Evolutionary conservation across 805 yeast genomes (phyloP).

Genomic region (Ogataea salicorniae): DNA sequence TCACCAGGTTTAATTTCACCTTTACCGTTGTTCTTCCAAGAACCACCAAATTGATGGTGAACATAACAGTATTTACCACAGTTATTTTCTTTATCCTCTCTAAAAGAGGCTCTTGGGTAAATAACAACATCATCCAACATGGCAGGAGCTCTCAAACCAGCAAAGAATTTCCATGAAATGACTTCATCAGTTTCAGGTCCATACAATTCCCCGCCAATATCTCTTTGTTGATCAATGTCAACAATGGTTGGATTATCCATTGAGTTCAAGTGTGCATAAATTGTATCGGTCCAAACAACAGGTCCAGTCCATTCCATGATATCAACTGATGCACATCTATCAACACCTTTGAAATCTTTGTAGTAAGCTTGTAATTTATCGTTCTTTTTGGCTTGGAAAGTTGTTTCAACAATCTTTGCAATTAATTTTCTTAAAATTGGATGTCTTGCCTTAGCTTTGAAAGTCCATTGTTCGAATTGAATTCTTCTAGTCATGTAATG

Average conservation of each 20-base stretch:
- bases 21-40: slow-evolving; percentile 32
- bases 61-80: slow-evolving; percentile 33
- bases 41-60: slow-evolving; percentile 32
- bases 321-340: slow-evolving; percentile 36
- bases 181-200: slow-evolving; percentile 28
- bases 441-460: slow-evolving; percentile 58
- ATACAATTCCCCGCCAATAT: slow-evolving; percentile 24
- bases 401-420: slow-evolving; percentile 46
- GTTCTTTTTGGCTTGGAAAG: slow-evolving; percentile 36
- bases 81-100: slow-evolving; percentile 31
- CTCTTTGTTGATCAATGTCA: slow-evolving; percentile 29
- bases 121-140: slow-evolving; percentile 32
- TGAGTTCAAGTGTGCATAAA: slow-evolving; percentile 57
- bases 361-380: slow-evolving; percentile 32
- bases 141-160: slow-evolving; percentile 30
- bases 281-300: slow-evolving; percentile 72
- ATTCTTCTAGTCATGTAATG: slow-evolving; percentile 46
- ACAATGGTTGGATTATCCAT: slow-evolving; percentile 30
- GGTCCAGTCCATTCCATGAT: slow-evolving; percentile 77
- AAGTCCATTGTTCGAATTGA: slow-evolving; percentile 59
- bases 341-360: slow-evolving; percentile 33
- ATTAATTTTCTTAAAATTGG: slow-evolving; percentile 53
- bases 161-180: slow-evolving; percentile 31
- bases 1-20: slow-evolving; percentile 32
- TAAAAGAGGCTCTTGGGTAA: slow-evolving; percentile 30